Evolutionary conservation across 169 alveolate species (phyloP).

Genomic region (Perkinsus olseni): DNA sequence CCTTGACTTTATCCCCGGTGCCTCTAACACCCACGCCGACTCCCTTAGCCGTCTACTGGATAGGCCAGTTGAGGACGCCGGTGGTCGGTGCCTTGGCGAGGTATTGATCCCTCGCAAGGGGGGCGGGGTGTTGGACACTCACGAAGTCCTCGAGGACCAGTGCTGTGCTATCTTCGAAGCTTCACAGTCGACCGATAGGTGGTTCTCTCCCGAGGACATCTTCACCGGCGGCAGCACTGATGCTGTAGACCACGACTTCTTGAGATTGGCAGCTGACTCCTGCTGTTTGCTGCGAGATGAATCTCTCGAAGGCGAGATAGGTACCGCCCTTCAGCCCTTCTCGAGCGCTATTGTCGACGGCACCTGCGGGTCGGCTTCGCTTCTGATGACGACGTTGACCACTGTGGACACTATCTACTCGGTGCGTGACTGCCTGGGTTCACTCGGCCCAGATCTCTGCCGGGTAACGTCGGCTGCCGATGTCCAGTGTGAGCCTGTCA

Average conservation of each 20-base stretch:
- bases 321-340: no score
- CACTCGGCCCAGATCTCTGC: neutral
- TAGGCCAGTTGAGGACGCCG: neutral
- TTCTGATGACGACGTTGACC: neutral
- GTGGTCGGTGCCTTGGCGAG: neutral
- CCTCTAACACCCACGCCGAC: neutral
- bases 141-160: neutral
- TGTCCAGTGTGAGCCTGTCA: neutral
- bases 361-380: neutral
- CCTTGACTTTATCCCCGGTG: neutral
- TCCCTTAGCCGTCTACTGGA: neutral
- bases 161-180: neutral
- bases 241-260: neutral
- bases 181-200: neutral
- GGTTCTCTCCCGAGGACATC: neutral
- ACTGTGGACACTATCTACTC: neutral
- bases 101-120: neutral
- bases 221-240: neutral
- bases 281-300: neutral
- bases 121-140: neutral
- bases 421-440: neutral
- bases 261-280: neutral
- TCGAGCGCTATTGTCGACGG: neutral
- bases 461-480: neutral
- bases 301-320: no score